phyloP scores from a whole-genome alignment of 2,329 filamentous ascomycete genomes.

The Curvularia hawaiiensis region DNA sequence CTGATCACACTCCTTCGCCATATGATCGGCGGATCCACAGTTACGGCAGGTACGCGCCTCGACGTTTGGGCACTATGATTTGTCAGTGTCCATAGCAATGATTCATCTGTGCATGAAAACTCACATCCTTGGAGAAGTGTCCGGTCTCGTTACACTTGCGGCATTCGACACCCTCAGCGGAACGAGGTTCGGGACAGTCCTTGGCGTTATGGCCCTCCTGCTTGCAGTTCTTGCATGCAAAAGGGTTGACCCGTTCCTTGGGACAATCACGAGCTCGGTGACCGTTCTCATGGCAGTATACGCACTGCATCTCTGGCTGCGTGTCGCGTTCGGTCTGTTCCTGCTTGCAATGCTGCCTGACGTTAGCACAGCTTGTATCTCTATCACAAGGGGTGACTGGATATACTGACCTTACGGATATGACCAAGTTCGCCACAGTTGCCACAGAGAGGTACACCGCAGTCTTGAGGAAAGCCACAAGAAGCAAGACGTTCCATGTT shows the following conservation, averaged over 20 bases:
- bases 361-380: conserved; percentile 7
- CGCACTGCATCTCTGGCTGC: conserved; percentile 62
- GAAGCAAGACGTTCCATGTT: conserved; percentile 68
- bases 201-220: conserved; percentile 46
- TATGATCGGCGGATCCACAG: conserved; percentile 45
- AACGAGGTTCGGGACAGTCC: conserved; percentile 52
- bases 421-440: conserved; percentile 72
- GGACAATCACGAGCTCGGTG: conserved; percentile 72
- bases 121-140: conserved; percentile 45
- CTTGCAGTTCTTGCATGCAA: conserved; percentile 73
- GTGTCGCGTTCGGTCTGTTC: conserved; percentile 57
- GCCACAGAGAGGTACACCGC: conserved; percentile 63
- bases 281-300: conserved; percentile 67
- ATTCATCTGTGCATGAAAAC: conserved; percentile 2
- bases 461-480: conserved; percentile 67
- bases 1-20: conserved; percentile 46
- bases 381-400: no score
- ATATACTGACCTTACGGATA: conserved; percentile 48
- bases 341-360: conserved; percentile 59
- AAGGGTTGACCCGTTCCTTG: conserved; percentile 61
- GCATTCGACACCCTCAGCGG: conserved; percentile 65
- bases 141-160: conserved; percentile 64
- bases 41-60: conserved; percentile 44
- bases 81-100: conserved; percentile 20
- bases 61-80: conserved; percentile 38